Conservation (phyloP, 2,329 filamentous ascomycete species). For the Diaporthe sp. region DNA sequence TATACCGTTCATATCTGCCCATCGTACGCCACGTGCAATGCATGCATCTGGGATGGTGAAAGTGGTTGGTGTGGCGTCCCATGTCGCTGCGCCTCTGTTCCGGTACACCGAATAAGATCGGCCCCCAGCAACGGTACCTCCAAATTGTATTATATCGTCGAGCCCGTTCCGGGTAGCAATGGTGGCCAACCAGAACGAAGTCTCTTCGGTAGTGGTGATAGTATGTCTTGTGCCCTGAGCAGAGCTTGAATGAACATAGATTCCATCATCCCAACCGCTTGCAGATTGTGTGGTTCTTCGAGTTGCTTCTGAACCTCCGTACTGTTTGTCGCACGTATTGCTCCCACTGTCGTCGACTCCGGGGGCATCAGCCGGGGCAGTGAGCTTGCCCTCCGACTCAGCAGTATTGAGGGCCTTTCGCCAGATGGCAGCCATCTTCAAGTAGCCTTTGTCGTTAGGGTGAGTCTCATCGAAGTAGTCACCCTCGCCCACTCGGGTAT, state of each 20-base stretch:
- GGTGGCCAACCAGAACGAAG: not conserved
- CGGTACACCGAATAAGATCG: not conserved
- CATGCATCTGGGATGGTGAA: slow-evolving; percentile 10
- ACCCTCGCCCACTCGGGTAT: slow-evolving; percentile 22
- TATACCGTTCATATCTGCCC: slow-evolving; percentile 40
- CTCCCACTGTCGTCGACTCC: slow-evolving; percentile 9
- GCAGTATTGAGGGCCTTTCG: slow-evolving; percentile 31
- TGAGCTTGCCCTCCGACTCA: slow-evolving; percentile 12
- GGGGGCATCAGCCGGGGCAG: not conserved
- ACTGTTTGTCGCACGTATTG: slow-evolving; percentile 2
- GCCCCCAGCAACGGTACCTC: not conserved
- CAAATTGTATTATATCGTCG: not conserved
- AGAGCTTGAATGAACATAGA: slow-evolving; percentile 47
- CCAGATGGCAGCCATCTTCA: slow-evolving; percentile 45
- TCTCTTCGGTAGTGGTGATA: not conserved
- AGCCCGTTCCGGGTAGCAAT: not conserved
- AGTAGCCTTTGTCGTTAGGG: slow-evolving; percentile 44
- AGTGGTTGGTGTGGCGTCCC: not conserved
- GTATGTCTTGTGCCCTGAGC: not conserved
- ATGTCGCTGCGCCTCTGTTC: not conserved
- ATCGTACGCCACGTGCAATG: slow-evolving; percentile 37
- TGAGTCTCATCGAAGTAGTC: slow-evolving; percentile 44
- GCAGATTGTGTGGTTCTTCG: slow-evolving; percentile 45
- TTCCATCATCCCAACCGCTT: slow-evolving; percentile 48
- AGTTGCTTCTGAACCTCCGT: not conserved